Base-by-base conservation (phyloP, 2,329 filamentous ascomycete genomes). In the Colletotrichum melonis region DNA sequence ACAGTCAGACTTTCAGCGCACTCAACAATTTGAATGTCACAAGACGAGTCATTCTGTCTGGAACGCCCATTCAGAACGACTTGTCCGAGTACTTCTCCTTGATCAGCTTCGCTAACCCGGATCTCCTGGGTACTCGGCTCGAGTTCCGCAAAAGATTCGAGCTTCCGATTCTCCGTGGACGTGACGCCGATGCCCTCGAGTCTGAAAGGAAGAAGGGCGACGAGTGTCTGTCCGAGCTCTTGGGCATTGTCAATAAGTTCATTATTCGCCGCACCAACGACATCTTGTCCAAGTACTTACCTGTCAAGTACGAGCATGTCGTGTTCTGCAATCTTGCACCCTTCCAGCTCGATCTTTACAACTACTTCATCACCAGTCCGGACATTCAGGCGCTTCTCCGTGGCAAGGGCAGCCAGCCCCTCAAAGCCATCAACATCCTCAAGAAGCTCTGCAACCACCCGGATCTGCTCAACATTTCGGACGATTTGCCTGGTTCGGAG, bases 371-470 rank as follows among this genome's bases (percentile, higher is more conserved):
- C 82, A 94, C 93, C 63, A 98, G 95, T 73, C 96, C 97, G 0
- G 94, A 97, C 74, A 98, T 99, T 79, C 95, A 97, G 81, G 95
- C 94, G 66, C 86, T 99, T 57, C 89, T 99, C 46, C 92, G 94
- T 76, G 97, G 97, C 74, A 98, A 98, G 83, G 96, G 95, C 30
- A 98, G 95, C 72, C 96, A 98, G 79, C 97, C 97, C 1, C 88
- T 99, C 60, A 98, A 98, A 82, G 97, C 97, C 8, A 99, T 99
- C 82, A 95, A 95, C 58, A 92, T 99, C 77, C 88, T 99, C 79
- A 99, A 99, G 85, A 99, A 99, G 82, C 92, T 99, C 16, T 99
- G 97, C 87, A 99, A 99, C 78, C 97, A 99, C 78, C 97, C 97
- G 0, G 97, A 99, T 80, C 89, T 99, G 4, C 90, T 99, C 42